Percentiles rank a stretch among this genome's conserved stretches.
These are phyloP conservation scores for Pittosporum tobira DNA, from an alignment of 129 eudicot genomes.

Conservation along the genomic window DNA sequence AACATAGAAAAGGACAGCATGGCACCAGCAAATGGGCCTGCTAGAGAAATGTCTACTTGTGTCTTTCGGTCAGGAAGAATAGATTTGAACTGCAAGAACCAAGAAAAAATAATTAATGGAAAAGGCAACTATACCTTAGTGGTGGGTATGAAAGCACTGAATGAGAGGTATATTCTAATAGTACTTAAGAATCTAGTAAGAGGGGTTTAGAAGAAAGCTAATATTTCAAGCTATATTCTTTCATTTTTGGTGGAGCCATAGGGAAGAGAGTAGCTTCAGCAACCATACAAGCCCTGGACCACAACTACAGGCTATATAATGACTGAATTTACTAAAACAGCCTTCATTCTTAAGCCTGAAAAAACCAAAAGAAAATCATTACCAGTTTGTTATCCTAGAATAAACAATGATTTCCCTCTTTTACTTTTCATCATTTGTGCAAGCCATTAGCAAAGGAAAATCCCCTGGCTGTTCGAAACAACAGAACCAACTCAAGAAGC, in stretches of 20 bases:
- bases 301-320: not conserved
- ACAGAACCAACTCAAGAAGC: not conserved
- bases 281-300: not conserved
- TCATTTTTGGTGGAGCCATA: not conserved
- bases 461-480: not conserved
- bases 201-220: too few relatives aligned
- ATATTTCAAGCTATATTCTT: not conserved
- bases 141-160: not conserved
- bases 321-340: not conserved
- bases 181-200: not conserved
- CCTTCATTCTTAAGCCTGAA: not conserved
- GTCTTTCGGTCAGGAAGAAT: conserved; percentile 93
- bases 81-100: conserved; percentile 74
- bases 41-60: conserved; percentile 73
- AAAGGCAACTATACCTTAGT: not conserved
- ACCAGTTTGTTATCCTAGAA: not conserved
- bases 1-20: conserved; percentile 82
- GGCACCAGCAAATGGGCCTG: conserved; percentile 97
- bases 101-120: conserved; percentile 1
- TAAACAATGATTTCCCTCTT: not conserved
- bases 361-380: not conserved
- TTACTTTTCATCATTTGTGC: not conserved
- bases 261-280: not conserved
- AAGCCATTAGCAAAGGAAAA: not conserved
- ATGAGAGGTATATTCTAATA: not conserved